Base-by-base conservation (phyloP, 1,284 basidiomycete species). In the Pisolithus thermaeus region DNA sequence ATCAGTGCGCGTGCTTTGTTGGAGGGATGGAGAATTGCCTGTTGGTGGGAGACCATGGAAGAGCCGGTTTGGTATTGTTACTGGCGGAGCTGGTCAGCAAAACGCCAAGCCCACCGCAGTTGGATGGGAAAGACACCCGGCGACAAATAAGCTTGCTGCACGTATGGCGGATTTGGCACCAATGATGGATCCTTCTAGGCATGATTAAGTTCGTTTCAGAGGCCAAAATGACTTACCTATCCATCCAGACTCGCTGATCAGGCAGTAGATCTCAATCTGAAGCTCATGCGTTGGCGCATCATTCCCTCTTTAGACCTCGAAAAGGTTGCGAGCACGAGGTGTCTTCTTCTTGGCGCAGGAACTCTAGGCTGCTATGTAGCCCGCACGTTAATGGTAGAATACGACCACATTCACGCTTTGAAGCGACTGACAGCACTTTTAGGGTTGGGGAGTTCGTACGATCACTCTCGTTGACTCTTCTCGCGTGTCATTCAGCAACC, bases 231-330 rank as follows among this genome's bases (percentile, higher is more conserved):
- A 6, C 37, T 46, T 22, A 49, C 25, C 16, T 11, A 39, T 1
- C 28, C 4, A 40, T 18, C 12, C 44, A 92, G 90, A 56, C 78
- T 98, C 7, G 95, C 97, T 0, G 86, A 93, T 58, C 96, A 98
- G 69, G 97, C 97, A 0, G 92, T 98, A 8, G 94, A 97, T 68
- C 76, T 99, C 32, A 99, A 99, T 65, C 75, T 99, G 49, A 98
- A 98, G 68, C 79, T 99, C 23, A 98, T 99, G 96, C 81, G 93
- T 28, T 99, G 96, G 96, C 80, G 96, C 8, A 94, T 99, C 57
- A 75, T 99, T 43, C 96, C 97, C 2, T 74, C 81, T 0, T 81
- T 99, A 43, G 80, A 98, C 57, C 77, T 99, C 7, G 94, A 97
- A 48, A 90, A 85, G 68, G 80, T 99, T 25, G 83, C 91, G 2